phyloP scores from a whole-genome alignment of 2,329 filamentous ascomycete species.

The Calycina marina region DNA sequence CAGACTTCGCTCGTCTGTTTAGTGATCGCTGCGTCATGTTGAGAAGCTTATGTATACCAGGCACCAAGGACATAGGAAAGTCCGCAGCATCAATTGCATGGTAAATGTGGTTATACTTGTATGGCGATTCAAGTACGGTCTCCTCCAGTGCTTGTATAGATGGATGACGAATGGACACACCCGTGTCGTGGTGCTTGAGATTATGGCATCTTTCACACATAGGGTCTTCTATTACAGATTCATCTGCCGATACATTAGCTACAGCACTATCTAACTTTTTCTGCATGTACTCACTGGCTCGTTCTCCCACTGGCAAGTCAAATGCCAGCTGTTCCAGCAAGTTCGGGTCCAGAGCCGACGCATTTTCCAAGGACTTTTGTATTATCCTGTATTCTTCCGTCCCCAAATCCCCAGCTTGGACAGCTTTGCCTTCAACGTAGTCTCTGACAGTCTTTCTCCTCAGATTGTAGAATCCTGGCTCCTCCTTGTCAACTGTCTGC shows the following conservation, averaged over 20 bases:
- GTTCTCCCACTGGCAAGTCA: too few relatives aligned
- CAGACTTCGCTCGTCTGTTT: constrained; percentile 61
- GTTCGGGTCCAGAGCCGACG: constrained; percentile 2
- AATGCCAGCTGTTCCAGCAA: too few relatives aligned
- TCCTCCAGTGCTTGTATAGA: constrained; percentile 66
- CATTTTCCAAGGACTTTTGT: constrained; percentile 19
- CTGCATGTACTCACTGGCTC: too few relatives aligned
- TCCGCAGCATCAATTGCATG: constrained; percentile 92
- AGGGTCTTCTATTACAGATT: constrained; percentile 28
- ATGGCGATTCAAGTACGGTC: constrained; percentile 76
- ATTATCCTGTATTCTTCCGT: constrained; percentile 32
- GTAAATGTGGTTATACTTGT: constrained; percentile 87
- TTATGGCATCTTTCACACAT: constrained; percentile 82
- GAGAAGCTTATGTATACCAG: constrained; percentile 56
- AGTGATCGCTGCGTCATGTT: constrained; percentile 60
- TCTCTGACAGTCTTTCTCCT: constrained; percentile 34
- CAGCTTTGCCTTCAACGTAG: constrained; percentile 26
- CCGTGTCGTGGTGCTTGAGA: constrained; percentile 60
- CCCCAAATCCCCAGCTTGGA: not conserved
- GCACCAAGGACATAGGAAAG: constrained; percentile 86
- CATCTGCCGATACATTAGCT: too few relatives aligned
- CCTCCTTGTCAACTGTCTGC: constrained; percentile 35
- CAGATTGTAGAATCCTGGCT: constrained; percentile 42
- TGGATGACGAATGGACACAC: constrained; percentile 63
- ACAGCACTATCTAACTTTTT: too few relatives aligned